phyloP scores from a whole-genome alignment of 306 rosid species.

The Benincasa hispida region DNA sequence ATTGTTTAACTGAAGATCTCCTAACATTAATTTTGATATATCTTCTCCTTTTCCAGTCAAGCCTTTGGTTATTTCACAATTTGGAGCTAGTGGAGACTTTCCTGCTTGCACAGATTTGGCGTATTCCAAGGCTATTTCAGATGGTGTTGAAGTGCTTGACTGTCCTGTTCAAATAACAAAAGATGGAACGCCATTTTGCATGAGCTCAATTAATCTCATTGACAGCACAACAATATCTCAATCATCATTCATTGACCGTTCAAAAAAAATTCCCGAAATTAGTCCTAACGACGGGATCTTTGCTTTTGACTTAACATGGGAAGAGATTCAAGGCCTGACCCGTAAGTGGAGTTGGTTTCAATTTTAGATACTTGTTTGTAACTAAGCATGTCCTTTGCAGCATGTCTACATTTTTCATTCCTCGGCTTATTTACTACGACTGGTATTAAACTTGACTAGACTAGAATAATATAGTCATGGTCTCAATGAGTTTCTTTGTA shows the following conservation, averaged over 20 bases:
- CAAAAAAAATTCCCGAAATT: conserved; percentile 32
- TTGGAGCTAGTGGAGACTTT: conserved; percentile 84
- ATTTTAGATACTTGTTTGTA: not conserved
- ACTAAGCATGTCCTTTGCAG: not conserved
- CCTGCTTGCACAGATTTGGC: conserved; percentile 64
- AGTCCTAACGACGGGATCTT: conserved; percentile 47
- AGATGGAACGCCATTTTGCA: conserved; percentile 73
- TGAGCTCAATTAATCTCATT: conserved; percentile 55
- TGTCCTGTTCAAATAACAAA: conserved; percentile 79
- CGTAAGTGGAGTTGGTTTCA: conserved; percentile 43
- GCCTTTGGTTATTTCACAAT: conserved; percentile 64
- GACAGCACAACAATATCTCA: conserved; percentile 49
- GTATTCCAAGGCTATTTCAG: conserved; percentile 44
- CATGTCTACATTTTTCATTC: not conserved
- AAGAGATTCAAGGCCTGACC: conserved; percentile 36
- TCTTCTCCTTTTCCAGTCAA: conserved; percentile 27
- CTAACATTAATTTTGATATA: conserved; percentile 15
- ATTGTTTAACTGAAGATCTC: conserved; percentile 1
- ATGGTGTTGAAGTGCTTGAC: conserved; percentile 72
- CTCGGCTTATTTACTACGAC: not conserved
- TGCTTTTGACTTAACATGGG: conserved; percentile 59
- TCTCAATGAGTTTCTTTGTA: not conserved
- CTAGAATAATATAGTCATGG: not conserved
- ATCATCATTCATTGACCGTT: conserved; percentile 22
- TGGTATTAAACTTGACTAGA: not conserved